These are phyloP conservation scores for Entomortierella parvispora DNA, from an alignment of 192 early-diverging fungal species.

Conservation along the genomic window DNA sequence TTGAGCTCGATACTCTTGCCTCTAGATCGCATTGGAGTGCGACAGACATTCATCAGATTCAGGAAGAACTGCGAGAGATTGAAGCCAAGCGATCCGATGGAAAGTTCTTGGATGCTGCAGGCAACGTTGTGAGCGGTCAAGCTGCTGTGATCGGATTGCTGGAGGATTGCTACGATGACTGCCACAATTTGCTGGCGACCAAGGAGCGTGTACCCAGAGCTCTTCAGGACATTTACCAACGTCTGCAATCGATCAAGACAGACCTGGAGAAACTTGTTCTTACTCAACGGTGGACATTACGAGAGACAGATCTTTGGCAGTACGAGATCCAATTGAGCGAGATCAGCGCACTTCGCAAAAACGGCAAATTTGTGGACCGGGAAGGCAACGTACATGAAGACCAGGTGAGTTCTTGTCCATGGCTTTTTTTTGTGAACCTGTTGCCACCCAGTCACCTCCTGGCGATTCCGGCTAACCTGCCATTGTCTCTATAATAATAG, in stretches of 20 bases:
- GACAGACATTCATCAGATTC: slow-evolving; percentile 62
- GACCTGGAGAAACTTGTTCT: slow-evolving; percentile 80
- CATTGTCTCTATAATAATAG: neutral
- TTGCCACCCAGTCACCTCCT: too few species aligned
- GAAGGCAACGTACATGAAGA: slow-evolving; percentile 74
- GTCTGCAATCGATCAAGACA: slow-evolving; percentile 75
- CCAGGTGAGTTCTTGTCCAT: slow-evolving; percentile 54
- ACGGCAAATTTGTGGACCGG: slow-evolving; percentile 86
- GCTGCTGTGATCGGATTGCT: slow-evolving; percentile 83
- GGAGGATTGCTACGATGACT: slow-evolving; percentile 83
- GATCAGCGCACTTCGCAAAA: slow-evolving; percentile 82
- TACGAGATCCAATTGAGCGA: slow-evolving; percentile 77
- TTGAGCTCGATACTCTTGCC: slow-evolving; percentile 61
- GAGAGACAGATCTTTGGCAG: slow-evolving; percentile 78
- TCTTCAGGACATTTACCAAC: slow-evolving; percentile 68
- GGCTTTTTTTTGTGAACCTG: neutral
- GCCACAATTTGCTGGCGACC: slow-evolving; percentile 82
- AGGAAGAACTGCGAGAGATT: slow-evolving; percentile 80
- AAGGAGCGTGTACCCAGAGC: slow-evolving; percentile 67
- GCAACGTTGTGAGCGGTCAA: slow-evolving; percentile 81
- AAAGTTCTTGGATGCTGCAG: slow-evolving; percentile 77
- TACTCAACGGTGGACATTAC: slow-evolving; percentile 81
- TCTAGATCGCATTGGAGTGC: slow-evolving; percentile 39
- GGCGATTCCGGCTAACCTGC: too few species aligned
- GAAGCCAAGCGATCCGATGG: slow-evolving; percentile 84